Evolutionary conservation across 129 eudicot species (phyloP), one percentile per base, ranked within the genome.

Genomic region (Flaveria sonorensis): DNA sequence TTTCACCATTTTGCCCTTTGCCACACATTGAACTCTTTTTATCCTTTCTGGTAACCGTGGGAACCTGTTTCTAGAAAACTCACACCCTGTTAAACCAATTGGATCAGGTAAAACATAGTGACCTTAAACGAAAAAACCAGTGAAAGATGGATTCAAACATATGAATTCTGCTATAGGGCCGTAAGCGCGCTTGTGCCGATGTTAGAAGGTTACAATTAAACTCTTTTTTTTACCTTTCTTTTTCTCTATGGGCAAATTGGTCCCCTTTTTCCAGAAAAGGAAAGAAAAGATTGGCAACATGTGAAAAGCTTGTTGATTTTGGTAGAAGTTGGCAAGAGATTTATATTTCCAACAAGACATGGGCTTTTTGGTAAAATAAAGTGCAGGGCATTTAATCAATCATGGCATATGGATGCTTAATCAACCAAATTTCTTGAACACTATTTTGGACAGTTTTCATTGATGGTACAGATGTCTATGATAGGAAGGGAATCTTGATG

Each of bases 321-420:
- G 82, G 74, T 80, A 71, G 42, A 79, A 74, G 84, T 76, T 78
- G 76, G 82, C 36, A 59, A 63, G 70, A 71, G 70, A 70, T 81
- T 82, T 70, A 82, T 62, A 40, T 68, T 61, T 43, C 57, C 84
- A 82, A 72, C 88, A 85, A 46, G 77, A 76, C 18, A 74, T 59
- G 62, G 65, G 66, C 59, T 23, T 77, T 76, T 53, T 68, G 36
- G 40, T 30, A 16, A 62, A 26, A 26, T 6, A 28, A 62, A 56
- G 28, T 20, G 23, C 3, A 52, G 21, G 10, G 59, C 7, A 14
- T 16, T n/a, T 16, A 3, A 7, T n/a, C 59, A 52, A 16, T 11
- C 11, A 12, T 36, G 40, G n/a, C 11, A 32, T 50, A 46, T 32
- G 39, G 39, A n/a, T 64, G 48, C 36, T 32, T 64, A 20, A 64